Percentiles rank a stretch among this genome's conserved stretches.
Conservation (phyloP, 305 asterid genomes). For the Fraxinus ornus region DNA sequence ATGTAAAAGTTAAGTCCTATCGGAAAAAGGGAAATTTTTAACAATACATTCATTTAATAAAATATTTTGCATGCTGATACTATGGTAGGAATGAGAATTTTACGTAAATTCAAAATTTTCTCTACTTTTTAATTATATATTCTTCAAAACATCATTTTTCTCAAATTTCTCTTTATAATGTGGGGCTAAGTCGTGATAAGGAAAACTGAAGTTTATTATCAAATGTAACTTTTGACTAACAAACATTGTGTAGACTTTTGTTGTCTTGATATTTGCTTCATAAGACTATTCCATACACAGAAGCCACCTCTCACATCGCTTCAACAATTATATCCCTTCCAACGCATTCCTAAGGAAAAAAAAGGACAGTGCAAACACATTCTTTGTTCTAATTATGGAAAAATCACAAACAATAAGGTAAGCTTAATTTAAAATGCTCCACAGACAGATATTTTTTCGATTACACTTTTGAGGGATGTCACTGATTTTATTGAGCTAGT, state of each 20-base stretch:
- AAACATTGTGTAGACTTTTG: neutral
- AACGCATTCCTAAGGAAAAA: neutral
- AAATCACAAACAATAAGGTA: neutral
- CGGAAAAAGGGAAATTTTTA: neutral
- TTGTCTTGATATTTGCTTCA: neutral
- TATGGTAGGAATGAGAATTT: too few relatives aligned
- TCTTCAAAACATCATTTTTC: neutral
- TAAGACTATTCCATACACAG: neutral
- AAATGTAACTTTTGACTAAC: neutral
- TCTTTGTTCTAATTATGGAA: neutral
- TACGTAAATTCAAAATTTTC: neutral
- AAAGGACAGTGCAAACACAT: neutral
- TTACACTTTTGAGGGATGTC: neutral
- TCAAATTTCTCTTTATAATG: neutral
- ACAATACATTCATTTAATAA: too few relatives aligned
- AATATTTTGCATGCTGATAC: too few relatives aligned
- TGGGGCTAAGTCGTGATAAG: neutral
- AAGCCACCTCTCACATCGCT: neutral
- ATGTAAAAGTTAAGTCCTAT: neutral
- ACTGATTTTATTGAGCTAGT: neutral
- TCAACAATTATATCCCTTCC: neutral
- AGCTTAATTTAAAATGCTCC: neutral
- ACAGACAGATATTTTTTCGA: neutral
- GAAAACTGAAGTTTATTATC: neutral
- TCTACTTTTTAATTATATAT: too few relatives aligned